phyloP scores from a whole-genome alignment of 2,329 filamentous ascomycete species.

The Trichoderma pleuroti region DNA sequence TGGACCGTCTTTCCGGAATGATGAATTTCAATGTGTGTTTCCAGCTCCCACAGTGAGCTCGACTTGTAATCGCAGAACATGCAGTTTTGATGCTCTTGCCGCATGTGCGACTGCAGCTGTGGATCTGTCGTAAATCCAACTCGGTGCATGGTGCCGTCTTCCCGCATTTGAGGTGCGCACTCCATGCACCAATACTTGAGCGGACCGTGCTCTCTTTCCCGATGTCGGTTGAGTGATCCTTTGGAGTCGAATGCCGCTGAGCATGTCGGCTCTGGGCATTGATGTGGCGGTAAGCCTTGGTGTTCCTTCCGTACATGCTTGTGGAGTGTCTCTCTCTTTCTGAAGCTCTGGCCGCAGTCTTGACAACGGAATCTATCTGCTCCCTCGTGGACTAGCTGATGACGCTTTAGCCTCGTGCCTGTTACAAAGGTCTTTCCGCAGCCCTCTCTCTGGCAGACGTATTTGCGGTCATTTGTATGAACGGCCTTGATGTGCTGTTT shows the following conservation, averaged over 20 bases:
- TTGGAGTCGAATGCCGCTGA: slow-evolving; percentile 69
- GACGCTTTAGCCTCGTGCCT: slow-evolving; percentile 70
- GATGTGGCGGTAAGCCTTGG: slow-evolving; percentile 65
- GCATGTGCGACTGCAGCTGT: slow-evolving; percentile 70
- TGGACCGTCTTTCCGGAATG: slow-evolving; percentile 63
- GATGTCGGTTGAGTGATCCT: slow-evolving; percentile 67
- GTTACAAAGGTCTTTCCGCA: slow-evolving; percentile 83
- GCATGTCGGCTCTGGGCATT: slow-evolving; percentile 63
- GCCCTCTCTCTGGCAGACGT: slow-evolving; percentile 65
- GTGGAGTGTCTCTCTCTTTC: slow-evolving; percentile 82
- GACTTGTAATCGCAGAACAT: slow-evolving; percentile 69
- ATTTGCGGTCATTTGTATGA: slow-evolving; percentile 67
- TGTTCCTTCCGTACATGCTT: slow-evolving; percentile 78
- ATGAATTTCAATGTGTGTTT: slow-evolving; percentile 72
- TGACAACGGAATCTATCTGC: slow-evolving; percentile 72
- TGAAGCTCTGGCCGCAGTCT: slow-evolving; percentile 73
- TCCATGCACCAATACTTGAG: slow-evolving; percentile 73
- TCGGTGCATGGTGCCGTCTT: slow-evolving; percentile 38
- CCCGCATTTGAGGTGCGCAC: slow-evolving; percentile 50
- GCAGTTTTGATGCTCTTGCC: slow-evolving; percentile 70
- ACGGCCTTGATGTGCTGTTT: slow-evolving; percentile 80
- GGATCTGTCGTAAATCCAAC: slow-evolving; percentile 68
- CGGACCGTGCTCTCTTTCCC: slow-evolving; percentile 65
- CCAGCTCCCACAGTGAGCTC: slow-evolving; percentile 62
- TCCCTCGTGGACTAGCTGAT: slow-evolving; percentile 70